A percentile compares a stretch with the other conserved stretches of the same genome.
Evolutionary conservation across 345 rosid genomes (phyloP).

Genomic region (Lepidium africanum): DNA sequence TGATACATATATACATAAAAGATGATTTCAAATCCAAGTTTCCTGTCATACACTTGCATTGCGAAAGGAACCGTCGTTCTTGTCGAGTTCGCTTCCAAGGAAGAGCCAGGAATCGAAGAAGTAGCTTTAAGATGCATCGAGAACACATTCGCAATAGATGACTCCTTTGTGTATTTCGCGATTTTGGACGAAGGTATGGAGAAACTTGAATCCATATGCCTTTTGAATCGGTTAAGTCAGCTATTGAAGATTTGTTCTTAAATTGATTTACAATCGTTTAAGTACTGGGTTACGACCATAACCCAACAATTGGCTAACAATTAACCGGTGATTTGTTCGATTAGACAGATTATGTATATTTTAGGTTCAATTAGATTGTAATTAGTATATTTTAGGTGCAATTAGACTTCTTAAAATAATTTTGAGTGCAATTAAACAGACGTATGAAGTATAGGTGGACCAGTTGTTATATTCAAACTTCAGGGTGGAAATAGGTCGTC

Average conservation of each 20-base stretch:
- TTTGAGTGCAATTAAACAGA: too few relatives aligned
- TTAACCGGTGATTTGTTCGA: too few relatives aligned
- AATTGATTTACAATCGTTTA: too few relatives aligned
- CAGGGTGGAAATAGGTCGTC: too few relatives aligned
- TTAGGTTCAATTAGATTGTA: too few relatives aligned
- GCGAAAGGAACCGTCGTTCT: conserved; percentile 55
- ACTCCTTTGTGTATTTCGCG: conserved; percentile 51
- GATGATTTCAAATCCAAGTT: conserved; percentile 60
- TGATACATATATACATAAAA: not conserved
- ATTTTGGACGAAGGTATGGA: conserved; percentile 38
- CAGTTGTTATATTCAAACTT: too few relatives aligned
- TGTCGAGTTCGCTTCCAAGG: conserved; percentile 46
- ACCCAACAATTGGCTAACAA: too few relatives aligned
- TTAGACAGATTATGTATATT: too few relatives aligned
- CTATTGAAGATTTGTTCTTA: conserved; percentile 32
- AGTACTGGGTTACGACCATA: too few relatives aligned
- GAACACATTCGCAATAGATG: conserved; percentile 49
- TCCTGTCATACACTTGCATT: conserved; percentile 55
- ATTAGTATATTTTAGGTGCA: too few relatives aligned
- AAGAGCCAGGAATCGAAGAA: conserved; percentile 50
- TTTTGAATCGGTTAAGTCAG: conserved; percentile 47
- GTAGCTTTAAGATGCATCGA: conserved; percentile 55
- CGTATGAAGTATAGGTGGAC: too few relatives aligned
- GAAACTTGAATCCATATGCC: conserved; percentile 41
- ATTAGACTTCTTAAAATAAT: too few relatives aligned